phyloP scores from a whole-genome alignment of 2,329 filamentous ascomycete species.

The Stachybotrys elegans region DNA sequence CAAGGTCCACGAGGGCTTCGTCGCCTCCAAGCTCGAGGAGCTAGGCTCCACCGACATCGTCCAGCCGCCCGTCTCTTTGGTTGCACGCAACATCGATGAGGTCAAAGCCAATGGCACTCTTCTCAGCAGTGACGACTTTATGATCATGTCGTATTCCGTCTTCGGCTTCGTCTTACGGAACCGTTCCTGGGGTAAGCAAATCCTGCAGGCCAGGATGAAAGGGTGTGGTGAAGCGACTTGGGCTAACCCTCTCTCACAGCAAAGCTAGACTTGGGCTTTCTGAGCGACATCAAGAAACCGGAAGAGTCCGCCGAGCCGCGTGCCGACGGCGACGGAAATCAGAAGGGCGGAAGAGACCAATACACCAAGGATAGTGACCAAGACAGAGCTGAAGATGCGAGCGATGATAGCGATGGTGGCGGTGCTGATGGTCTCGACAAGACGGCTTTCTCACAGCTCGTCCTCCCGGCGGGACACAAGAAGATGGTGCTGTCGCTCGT shows the following conservation, averaged over 20 bases:
- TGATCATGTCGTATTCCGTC: background rate
- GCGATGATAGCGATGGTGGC: background rate
- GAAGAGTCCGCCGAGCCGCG: background rate
- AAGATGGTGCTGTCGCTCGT: background rate
- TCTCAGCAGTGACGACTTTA: background rate
- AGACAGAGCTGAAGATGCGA: background rate
- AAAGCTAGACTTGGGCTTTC: background rate
- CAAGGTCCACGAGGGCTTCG: background rate
- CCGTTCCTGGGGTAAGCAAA: background rate
- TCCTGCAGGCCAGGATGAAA: background rate
- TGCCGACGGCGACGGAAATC: background rate
- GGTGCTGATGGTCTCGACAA: background rate
- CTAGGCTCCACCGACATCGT: background rate
- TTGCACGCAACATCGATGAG: background rate
- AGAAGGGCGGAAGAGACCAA: background rate
- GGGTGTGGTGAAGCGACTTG: background rate
- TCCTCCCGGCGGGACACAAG: background rate
- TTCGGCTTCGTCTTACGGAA: background rate
- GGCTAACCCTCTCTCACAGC: background rate
- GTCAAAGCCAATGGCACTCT: background rate
- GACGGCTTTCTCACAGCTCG: background rate
- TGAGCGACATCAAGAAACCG: background rate
- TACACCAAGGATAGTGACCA: background rate
- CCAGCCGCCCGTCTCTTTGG: background rate
- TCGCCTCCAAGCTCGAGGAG: background rate